phyloP scores from a whole-genome alignment of 2,329 filamentous ascomycete species.

The Diplodia sapinea region DNA sequence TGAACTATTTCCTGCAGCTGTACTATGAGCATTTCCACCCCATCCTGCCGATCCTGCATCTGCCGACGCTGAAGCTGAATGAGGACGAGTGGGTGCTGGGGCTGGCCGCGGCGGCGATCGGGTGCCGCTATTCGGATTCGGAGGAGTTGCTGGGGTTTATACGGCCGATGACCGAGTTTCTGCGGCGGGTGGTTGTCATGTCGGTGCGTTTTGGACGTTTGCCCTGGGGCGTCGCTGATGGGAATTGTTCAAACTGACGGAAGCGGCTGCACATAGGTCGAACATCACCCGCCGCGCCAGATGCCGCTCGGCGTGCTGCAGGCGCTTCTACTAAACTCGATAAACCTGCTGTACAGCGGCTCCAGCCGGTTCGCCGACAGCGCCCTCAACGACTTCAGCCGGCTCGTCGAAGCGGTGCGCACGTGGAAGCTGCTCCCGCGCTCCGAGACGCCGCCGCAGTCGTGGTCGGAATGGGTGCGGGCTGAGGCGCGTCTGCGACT shows the following conservation, averaged over 20 bases:
- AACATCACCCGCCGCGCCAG: slow-evolving; percentile 19
- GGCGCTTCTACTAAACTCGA: slow-evolving; percentile 3
- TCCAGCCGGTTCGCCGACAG: slow-evolving; percentile 7
- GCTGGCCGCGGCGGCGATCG: slow-evolving; percentile 6
- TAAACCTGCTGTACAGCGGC: slow-evolving; percentile 24
- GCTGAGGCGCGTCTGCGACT: slow-evolving; percentile 15
- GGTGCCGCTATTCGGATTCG: slow-evolving; percentile 12
- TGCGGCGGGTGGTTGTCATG: slow-evolving; percentile 19
- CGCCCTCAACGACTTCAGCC: slow-evolving; percentile 12
- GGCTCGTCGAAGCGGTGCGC: slow-evolving; percentile 14
- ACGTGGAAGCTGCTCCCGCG: slow-evolving; percentile 14
- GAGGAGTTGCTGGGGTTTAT: slow-evolving; percentile 15
- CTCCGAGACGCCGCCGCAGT: slow-evolving; percentile 15
- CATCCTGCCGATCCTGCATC: slow-evolving; percentile 25
- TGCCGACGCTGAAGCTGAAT: slow-evolving; percentile 3
- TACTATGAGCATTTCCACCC: slow-evolving; percentile 30
- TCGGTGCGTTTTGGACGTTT: slow-evolving; percentile 2
- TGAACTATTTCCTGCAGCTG: slow-evolving; percentile 27
- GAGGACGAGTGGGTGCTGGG: slow-evolving; percentile 24
- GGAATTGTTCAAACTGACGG: background rate
- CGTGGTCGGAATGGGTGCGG: slow-evolving; percentile 21
- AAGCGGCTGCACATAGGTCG: background rate
- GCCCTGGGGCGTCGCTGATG: too few species aligned
- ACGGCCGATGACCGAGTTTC: slow-evolving; percentile 21
- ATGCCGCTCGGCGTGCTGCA: slow-evolving; percentile 20